phyloP scores from a whole-genome alignment of 768 basidiomycete species.

The Phallus indusiatus region DNA sequence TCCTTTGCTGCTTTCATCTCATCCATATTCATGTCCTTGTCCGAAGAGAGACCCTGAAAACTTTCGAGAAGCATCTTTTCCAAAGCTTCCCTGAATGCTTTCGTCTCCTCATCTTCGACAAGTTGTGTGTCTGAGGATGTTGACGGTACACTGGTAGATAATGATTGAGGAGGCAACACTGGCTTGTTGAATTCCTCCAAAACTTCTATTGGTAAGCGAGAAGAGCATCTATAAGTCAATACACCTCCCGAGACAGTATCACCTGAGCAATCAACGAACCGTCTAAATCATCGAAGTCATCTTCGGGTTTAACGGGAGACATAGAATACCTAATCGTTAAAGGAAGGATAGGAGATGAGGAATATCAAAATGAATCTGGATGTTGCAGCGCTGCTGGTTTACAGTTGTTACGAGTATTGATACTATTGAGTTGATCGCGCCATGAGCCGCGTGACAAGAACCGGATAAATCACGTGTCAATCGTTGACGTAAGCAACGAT shows the following conservation, averaged over 20 bases:
- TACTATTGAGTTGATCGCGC: too few species aligned
- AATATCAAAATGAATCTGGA: too few species aligned
- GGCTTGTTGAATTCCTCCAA: conserved; percentile 34
- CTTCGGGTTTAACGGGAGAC: conserved; percentile 20
- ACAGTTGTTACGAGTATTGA: too few species aligned
- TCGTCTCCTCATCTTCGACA: conserved; percentile 15
- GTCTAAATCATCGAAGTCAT: conserved; percentile 66
- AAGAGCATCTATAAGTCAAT: neutral
- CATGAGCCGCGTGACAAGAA: too few species aligned
- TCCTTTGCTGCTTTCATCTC: conserved; percentile 34
- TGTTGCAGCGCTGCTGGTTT: too few species aligned
- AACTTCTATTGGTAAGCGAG: conserved; percentile 29
- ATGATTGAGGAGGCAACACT: conserved; percentile 10
- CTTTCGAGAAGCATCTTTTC: conserved; percentile 29
- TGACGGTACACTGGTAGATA: conserved; percentile 11
- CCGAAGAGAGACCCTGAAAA: conserved; percentile 35
- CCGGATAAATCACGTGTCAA: too few species aligned
- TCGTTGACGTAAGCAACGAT: too few species aligned
- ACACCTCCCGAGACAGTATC: neutral
- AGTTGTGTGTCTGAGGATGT: conserved; percentile 12
- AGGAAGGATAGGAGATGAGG: too few species aligned
- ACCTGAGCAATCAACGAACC: conserved; percentile 23
- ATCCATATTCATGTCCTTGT: conserved; percentile 22
- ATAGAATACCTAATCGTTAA: neutral
- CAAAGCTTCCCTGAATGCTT: conserved; percentile 24